Conservation (phyloP, 2,329 filamentous ascomycete genomes). For the Pyrenochaeta sp. region DNA sequence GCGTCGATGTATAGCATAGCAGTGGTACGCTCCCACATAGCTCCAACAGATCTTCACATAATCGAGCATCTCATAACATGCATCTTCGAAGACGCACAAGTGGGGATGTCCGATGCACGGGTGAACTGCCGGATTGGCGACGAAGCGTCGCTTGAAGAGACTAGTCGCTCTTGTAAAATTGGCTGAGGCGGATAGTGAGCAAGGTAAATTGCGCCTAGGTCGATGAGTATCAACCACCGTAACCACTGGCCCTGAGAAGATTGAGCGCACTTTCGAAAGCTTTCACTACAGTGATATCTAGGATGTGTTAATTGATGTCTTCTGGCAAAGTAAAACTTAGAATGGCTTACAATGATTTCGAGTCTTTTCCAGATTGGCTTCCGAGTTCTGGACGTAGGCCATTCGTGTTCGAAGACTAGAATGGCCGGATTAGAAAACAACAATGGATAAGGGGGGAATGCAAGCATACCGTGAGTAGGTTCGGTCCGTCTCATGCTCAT, state of each 20-base stretch:
- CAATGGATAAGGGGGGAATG: not conserved
- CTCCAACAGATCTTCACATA: slow-evolving; percentile 15
- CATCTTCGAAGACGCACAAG: slow-evolving; percentile 8
- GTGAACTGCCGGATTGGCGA: not conserved
- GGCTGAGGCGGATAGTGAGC: slow-evolving; percentile 15
- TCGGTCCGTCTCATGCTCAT: slow-evolving; percentile 76
- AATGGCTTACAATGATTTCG: slow-evolving; percentile 75
- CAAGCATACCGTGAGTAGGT: slow-evolving; percentile 73
- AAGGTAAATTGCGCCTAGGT: slow-evolving; percentile 35
- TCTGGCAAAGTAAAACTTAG: too few relatives aligned
- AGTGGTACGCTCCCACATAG: not conserved
- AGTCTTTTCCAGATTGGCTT: slow-evolving; percentile 74
- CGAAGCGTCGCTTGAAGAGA: not conserved
- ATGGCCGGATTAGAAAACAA: not conserved
- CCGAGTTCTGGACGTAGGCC: slow-evolving; percentile 76
- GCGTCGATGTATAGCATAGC: not conserved
- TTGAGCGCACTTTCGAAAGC: slow-evolving; percentile 60
- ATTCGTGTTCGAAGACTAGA: slow-evolving; percentile 79
- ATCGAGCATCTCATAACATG: slow-evolving; percentile 28
- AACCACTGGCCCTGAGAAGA: slow-evolving; percentile 47
- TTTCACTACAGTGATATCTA: slow-evolving; percentile 57
- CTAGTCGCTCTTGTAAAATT: not conserved
- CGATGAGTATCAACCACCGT: slow-evolving; percentile 38
- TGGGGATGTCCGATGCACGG: not conserved
- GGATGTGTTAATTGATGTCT: slow-evolving; percentile 1